These are phyloP conservation scores for Talaromyces thailandensis DNA, from an alignment of 495 filamentous ascomycete species.

Conservation along the genomic window DNA sequence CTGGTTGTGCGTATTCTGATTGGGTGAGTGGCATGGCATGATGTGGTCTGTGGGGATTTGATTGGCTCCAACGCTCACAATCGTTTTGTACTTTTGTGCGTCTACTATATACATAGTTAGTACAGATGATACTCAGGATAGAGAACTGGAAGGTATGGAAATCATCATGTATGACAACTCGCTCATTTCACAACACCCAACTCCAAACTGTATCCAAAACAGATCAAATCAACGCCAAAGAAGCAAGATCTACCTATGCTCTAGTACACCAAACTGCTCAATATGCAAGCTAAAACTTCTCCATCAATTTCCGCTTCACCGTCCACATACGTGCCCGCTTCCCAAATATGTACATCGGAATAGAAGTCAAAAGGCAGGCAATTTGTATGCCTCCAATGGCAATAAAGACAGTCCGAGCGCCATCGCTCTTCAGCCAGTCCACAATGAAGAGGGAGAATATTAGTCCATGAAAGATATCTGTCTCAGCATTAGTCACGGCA, in stretches of 20 bases:
- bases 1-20: background rate
- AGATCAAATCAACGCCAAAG: background rate
- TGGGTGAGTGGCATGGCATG: no score
- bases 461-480: slow-evolving; percentile 78
- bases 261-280: background rate
- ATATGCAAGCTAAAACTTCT: slow-evolving; percentile 52
- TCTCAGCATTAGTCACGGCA: slow-evolving; percentile 5
- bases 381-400: slow-evolving; percentile 84
- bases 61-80: background rate
- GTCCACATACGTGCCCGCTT: slow-evolving; percentile 98
- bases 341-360: slow-evolving; percentile 94
- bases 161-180: no score
- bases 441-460: slow-evolving; percentile 90
- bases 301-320: slow-evolving; percentile 79
- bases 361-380: slow-evolving; percentile 60
- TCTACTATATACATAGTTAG: no score
- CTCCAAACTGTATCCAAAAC: background rate
- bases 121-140: no score
- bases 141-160: no score
- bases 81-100: no score
- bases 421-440: slow-evolving; percentile 67
- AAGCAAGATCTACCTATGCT: background rate
- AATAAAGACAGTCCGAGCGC: slow-evolving; percentile 69
- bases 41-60: background rate
- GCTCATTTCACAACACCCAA: background rate